Evolutionary conservation across 805 yeast genomes (phyloP).

Genomic region (Candida manassasensis): DNA sequence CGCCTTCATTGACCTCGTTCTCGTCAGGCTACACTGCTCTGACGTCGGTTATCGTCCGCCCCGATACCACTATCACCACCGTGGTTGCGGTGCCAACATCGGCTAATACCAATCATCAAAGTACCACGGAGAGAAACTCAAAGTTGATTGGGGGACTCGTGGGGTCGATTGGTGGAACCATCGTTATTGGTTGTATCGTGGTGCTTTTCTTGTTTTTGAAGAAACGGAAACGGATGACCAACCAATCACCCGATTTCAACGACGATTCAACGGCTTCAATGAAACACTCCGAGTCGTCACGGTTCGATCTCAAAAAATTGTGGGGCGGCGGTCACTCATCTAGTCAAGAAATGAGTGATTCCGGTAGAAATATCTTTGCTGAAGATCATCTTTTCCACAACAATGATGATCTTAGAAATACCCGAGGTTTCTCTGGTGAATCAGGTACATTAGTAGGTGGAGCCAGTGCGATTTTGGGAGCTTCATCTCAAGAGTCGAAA

Average conservation of each 20-base stretch:
- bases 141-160: conserved; percentile 42
- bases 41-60: conserved; percentile 10
- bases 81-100: conserved; percentile 36
- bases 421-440: background rate
- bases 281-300: conserved; percentile 8
- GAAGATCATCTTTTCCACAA: background rate
- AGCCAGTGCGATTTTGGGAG: conserved; percentile 4
- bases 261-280: conserved; percentile 15
- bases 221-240: conserved; percentile 27
- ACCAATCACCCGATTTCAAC: conserved; percentile 42
- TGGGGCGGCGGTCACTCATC: conserved; percentile 27
- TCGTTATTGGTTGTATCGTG: conserved; percentile 35
- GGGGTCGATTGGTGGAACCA: conserved; percentile 44
- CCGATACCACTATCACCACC: conserved; percentile 38
- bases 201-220: conserved; percentile 32
- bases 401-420: background rate
- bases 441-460: conserved; percentile 5
- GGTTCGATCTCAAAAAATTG: conserved; percentile 9
- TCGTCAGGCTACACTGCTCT: conserved; percentile 11
- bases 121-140: conserved; percentile 21
- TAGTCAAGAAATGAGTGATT: conserved; percentile 18
- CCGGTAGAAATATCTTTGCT: conserved; percentile 10
- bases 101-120: conserved; percentile 12
- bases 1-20: conserved; percentile 7
- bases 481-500: conserved; percentile 4